Evolutionary conservation across 805 yeast genomes (phyloP), one percentile per base, ranked within the genome.

Genomic region (Candida schatavii): DNA sequence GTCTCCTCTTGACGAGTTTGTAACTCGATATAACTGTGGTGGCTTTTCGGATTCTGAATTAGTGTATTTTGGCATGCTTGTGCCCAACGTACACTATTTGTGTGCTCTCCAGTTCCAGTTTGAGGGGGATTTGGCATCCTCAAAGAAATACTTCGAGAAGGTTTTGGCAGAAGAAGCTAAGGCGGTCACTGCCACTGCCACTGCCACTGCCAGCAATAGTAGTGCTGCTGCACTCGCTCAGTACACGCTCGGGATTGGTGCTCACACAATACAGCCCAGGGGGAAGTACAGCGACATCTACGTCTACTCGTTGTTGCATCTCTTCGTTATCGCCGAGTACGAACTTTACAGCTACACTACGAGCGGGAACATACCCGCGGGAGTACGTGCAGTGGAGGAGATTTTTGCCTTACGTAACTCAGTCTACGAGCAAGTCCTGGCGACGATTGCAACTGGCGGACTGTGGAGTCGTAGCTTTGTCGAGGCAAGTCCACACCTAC

Each of bases 101-200:
- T 62, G 66, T 37, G 81, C 69, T 1, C 35, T 66, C 3, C 60
- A 62, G 39, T 57, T 61, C 45, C 80, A 75, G 38, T 44, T 54
- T 13, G 48, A 52, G 9, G 71, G 72, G 3, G 61, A 70, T 17
- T 41, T 66, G 3, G 52, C 55, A 15, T 54, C 61, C 1, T 69
- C 80, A 1, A 64, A 68, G 40, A 64, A 62, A 42, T 70, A 71
- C 44, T 72, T 65, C 45, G 41, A 55, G 27, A 63, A 65, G 41
- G 64, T 68, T 4, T 52, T 69, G 20, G 52, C 57, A 28, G 41
- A 52, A 34, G 36, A 49, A n/a, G n/a, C n/a, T n/a, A n/a, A n/a
- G n/a, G n/a, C n/a, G n/a, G n/a, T n/a, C n/a, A n/a, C n/a, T n/a
- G 27, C 27, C 11, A 7, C 11, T 23, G 36, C 48, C 14, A 35